Conservation (phyloP, 495 filamentous ascomycete genomes). For the Acidiella bohemica region DNA sequence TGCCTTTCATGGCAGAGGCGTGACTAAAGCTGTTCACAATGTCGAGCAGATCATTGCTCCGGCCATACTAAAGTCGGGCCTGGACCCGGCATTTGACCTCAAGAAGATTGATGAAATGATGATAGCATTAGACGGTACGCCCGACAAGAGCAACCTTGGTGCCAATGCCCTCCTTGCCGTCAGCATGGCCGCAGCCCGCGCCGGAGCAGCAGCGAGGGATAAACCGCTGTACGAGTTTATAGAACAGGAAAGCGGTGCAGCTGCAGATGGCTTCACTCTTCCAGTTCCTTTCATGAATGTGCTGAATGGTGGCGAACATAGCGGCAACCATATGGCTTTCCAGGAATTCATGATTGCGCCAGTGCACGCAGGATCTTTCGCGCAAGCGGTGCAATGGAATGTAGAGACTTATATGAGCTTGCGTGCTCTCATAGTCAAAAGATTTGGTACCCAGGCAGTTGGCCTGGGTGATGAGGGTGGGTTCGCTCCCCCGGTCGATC, state of each 20-base stretch:
- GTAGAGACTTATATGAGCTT: conserved; percentile 4
- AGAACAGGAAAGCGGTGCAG: background rate
- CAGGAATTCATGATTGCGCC: conserved; percentile 14
- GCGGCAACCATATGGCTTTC: conserved; percentile 11
- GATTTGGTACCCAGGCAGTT: conserved; percentile 3
- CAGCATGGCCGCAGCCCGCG: conserved; percentile 11
- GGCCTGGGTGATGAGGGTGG: conserved; percentile 11
- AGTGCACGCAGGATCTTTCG: background rate
- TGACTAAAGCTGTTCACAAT: conserved; percentile 1
- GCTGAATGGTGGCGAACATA: conserved; percentile 9
- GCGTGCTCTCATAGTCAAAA: background rate
- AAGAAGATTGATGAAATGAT: conserved; percentile 6
- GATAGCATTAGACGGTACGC: conserved; percentile 1
- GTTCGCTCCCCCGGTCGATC: conserved; percentile 6
- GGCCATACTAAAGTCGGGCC: background rate
- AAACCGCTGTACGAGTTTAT: conserved; percentile 3
- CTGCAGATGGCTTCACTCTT: background rate
- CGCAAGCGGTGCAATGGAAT: conserved; percentile 4
- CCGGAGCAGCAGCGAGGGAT: conserved; percentile 5
- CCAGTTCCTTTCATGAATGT: conserved; percentile 13
- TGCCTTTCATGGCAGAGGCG: conserved; percentile 4
- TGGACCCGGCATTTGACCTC: background rate
- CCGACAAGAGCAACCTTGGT: conserved; percentile 11
- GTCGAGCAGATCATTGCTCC: conserved; percentile 5
- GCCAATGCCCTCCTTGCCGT: conserved; percentile 9